Base-by-base conservation (phyloP, 176 grass and related monocot genomes). In the Oropetium thomaeum region DNA sequence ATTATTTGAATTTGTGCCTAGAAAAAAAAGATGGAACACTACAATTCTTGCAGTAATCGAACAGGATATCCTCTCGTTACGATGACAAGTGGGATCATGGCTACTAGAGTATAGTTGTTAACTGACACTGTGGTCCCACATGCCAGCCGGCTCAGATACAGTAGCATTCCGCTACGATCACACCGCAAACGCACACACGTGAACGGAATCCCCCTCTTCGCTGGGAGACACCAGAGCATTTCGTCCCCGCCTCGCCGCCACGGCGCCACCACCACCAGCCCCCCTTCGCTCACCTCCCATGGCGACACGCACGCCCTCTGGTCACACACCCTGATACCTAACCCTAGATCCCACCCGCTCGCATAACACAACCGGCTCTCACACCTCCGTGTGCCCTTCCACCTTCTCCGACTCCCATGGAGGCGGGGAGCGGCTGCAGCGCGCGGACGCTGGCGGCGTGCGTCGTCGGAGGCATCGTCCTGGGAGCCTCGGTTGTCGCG, bases 401-500 rank as follows among this genome's bases (percentile, higher is more conserved):
- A 27, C 14, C 39, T 26, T 7, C 28, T 38, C 26, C 19, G 8
- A 14, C 65, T 14, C 69, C n/a, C 5, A 97, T 89, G 91, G 86
- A 82, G 55, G 17, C 74, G 58, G 67, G 53, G 59, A 61, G 64
- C 76, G 34, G 23, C 67, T 28, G 73, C 74, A 82, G 28, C 77
- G 69, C 90, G 5, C 80, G 66, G 52, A 71, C 87, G 53, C 74
- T 84, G 7, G 60, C 68, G 37, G 88, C 95, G 25, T 89, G 75
- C 81, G 57, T 93, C 44, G 62, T 97, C 70, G 90, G 60, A 59
- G 70, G 43, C 79, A 70, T 66, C 75, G 86, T 62, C 72, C 79
- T 97, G 2, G 90, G 87, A 16, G 95, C 81, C 4, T 66, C 89
- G 11, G 81, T 87, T 6, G 20, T 93, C 13, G 84, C 84, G 42